Conservation (phyloP, 306 rosid genomes). For the Ormosia emarginata region DNA sequence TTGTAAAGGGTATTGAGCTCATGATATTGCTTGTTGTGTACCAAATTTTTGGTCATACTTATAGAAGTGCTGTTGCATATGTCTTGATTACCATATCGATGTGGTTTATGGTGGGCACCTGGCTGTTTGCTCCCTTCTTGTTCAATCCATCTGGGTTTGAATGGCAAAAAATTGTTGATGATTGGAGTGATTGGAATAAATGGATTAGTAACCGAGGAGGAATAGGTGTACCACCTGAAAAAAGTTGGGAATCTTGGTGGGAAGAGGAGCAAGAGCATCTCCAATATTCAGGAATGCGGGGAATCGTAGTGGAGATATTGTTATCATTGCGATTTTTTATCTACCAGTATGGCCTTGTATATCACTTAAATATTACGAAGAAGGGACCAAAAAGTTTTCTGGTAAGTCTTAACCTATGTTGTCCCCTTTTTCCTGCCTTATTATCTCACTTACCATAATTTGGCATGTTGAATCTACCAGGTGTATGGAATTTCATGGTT, state of each 20-base stretch:
- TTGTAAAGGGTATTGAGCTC: constrained; percentile 54
- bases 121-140: constrained; percentile 55
- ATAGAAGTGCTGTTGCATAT: constrained; percentile 37
- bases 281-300: constrained; percentile 41
- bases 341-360: constrained; percentile 51
- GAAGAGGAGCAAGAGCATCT: constrained; percentile 57
- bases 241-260: constrained; percentile 65
- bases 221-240: constrained; percentile 46
- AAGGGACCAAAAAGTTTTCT: constrained; percentile 36
- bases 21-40: constrained; percentile 44
- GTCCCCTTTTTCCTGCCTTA: not conserved
- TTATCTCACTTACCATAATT: not conserved
- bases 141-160: constrained; percentile 56
- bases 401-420: constrained; percentile 29
- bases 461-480: constrained; percentile 37
- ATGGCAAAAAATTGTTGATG: constrained; percentile 57
- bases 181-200: constrained; percentile 58
- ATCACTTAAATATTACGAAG: constrained; percentile 42
- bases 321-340: constrained; percentile 45
- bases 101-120: constrained; percentile 58
- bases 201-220: constrained; percentile 57
- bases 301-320: constrained; percentile 41
- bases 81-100: constrained; percentile 46
- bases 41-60: constrained; percentile 40
- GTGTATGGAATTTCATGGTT: constrained; percentile 96